phyloP scores from a whole-genome alignment of 192 early-diverging fungal species.

The Jimgerdemannia flammicorona region DNA sequence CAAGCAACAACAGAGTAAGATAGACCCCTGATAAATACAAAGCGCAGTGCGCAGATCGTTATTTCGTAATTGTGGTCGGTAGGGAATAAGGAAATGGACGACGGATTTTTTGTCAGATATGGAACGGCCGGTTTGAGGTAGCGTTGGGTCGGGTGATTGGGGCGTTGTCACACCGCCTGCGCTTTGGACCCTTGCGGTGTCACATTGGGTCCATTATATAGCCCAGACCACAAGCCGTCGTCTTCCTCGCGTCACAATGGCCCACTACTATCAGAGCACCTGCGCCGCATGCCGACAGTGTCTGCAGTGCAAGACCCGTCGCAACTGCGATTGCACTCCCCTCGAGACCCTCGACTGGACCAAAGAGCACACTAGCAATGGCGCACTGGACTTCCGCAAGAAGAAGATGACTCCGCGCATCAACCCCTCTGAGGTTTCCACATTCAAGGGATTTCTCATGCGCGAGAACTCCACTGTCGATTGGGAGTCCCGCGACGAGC shows the following conservation, averaged over 20 bases:
- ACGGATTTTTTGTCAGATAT: no score
- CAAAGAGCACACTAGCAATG: slow-evolving; percentile 17
- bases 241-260: slow-evolving; percentile 3
- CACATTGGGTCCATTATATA: no score
- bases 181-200: no score
- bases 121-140: no score
- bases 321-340: slow-evolving; percentile 13
- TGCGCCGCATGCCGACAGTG: slow-evolving; percentile 19
- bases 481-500: slow-evolving; percentile 9
- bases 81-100: no score
- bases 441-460: slow-evolving; percentile 3
- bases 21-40: no score
- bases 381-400: slow-evolving; percentile 16
- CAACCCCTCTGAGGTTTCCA: slow-evolving; percentile 11
- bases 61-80: no score
- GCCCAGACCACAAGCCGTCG: no score
- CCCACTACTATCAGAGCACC: slow-evolving; percentile 13
- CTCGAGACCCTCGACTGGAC: slow-evolving; percentile 10
- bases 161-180: no score
- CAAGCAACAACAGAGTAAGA: no score
- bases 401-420: slow-evolving; percentile 12
- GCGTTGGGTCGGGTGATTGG: no score
- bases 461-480: slow-evolving; percentile 11
- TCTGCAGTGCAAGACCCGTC: slow-evolving; percentile 11
- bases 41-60: no score